Conservation (phyloP, 345 rosid species). For the Aquilaria sinensis region DNA sequence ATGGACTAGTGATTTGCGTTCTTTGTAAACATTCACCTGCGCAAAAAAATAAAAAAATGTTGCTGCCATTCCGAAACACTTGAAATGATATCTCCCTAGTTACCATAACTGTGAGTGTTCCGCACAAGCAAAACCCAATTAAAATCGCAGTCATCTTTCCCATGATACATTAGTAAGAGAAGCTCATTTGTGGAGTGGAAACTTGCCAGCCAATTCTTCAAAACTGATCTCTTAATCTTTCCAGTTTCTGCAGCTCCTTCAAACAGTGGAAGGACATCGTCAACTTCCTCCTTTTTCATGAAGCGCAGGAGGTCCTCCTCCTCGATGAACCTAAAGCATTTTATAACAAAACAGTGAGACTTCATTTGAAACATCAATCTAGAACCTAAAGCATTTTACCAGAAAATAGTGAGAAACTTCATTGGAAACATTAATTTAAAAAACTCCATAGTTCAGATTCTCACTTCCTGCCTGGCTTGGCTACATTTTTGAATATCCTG, state of each 20-base stretch:
- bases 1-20: slow-evolving; percentile 52
- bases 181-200: not conserved
- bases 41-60: not conserved
- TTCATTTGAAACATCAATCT: not conserved
- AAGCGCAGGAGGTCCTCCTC: slow-evolving; percentile 64
- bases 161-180: too few relatives aligned
- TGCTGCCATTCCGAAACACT: not conserved
- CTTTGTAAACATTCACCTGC: slow-evolving; percentile 57
- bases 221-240: slow-evolving; percentile 49
- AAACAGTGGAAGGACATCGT: slow-evolving; percentile 39
- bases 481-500: slow-evolving; percentile 53
- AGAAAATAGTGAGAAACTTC: not conserved
- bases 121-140: not conserved
- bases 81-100: not conserved
- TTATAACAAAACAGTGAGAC: slow-evolving; percentile 2
- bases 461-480: slow-evolving; percentile 49
- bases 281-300: slow-evolving; percentile 54
- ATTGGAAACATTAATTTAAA: not conserved
- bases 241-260: slow-evolving; percentile 50
- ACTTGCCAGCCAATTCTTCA: slow-evolving; percentile 66
- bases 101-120: not conserved
- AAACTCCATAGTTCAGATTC: slow-evolving; percentile 9
- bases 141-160: not conserved
- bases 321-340: slow-evolving; percentile 41
- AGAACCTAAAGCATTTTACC: slow-evolving; percentile 3